Base-by-base conservation (phyloP, 768 basidiomycete genomes). In the Pisolithus albus region DNA sequence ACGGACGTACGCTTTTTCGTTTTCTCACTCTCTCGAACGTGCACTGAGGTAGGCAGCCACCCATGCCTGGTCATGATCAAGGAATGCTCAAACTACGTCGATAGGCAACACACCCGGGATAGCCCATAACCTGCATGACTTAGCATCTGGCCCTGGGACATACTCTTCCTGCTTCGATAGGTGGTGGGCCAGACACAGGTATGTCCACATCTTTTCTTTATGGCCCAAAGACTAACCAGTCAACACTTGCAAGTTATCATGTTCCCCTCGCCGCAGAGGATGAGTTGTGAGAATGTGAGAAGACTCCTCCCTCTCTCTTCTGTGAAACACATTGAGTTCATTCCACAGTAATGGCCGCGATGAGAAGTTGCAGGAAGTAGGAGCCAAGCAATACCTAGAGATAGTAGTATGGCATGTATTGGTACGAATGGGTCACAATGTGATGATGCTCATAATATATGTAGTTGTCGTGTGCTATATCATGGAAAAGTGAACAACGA, bases 1-100 rank as follows among this genome's bases (percentile, higher is more conserved):
- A n/a, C n/a, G 94, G 96, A 61, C 98, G 93, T 95, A 59, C 67
- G 92, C 30, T 30, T 30, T 30, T 79, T 21, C 21, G 4, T 13
- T 8, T 4, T 5, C 7, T 18, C 46, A 13, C 34, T 5, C 28
- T 34, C 32, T 52, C 54, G 52, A 16, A 26, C 50, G 68, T 68
- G 64, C 52, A 66, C 46, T 61, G 67, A 59, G 60, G 67, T 66
- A 68, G 54, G 60, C 60, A 56, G 46, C 45, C 61, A 56, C 58
- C 52, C 47, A 65, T 56, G 50, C 61, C 58, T 56, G 50, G 49
- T 46, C 65, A 23, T 56, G 50, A 18, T 64, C 65, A 26, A 56
- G 64, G 48, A 61, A 59, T 41, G 55, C 65, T 57, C 65, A 59
- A 55, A 53, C 56, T 40, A 51, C 42, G 53, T 48, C 63, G 16